Evolutionary conservation across 1,139 yeast species (phyloP).

Genomic region (Candida pseudoviswanathii): DNA sequence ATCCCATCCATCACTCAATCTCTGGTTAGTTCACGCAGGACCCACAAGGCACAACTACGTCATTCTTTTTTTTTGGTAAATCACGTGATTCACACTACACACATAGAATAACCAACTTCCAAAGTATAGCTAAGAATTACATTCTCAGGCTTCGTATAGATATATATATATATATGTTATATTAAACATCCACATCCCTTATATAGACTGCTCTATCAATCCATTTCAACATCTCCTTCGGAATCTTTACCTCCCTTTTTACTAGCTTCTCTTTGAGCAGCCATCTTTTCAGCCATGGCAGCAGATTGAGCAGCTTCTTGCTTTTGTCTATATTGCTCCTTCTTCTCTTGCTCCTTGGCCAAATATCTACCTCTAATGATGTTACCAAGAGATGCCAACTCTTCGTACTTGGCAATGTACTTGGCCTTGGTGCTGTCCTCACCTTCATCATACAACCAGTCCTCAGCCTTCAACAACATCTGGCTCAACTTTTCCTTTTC

Average conservation of each 20-base stretch:
- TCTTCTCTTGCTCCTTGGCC: conserved; percentile 93
- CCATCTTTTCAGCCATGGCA: conserved; percentile 88
- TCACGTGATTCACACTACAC: background rate
- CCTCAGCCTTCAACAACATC: conserved; percentile 85
- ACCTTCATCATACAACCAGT: conserved; percentile 98
- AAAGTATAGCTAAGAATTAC: background rate
- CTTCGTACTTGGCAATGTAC: conserved; percentile 97
- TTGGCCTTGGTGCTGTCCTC: conserved; percentile 95
- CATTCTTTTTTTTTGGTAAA: background rate
- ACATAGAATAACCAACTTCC: background rate
- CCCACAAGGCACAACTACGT: background rate
- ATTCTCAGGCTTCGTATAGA: background rate
- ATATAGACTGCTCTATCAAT: conserved; percentile 9
- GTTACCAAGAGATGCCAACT: conserved; percentile 92
- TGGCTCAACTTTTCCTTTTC: conserved; percentile 81
- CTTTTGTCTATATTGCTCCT: conserved; percentile 83
- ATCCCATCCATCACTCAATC: background rate
- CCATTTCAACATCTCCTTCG: conserved; percentile 49
- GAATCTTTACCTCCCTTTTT: conserved; percentile 39
- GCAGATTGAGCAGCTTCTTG: conserved; percentile 87
- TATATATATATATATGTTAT: background rate
- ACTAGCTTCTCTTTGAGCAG: conserved; percentile 68
- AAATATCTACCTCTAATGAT: conserved; percentile 93
- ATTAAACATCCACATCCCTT: background rate
- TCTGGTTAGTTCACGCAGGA: too few relatives aligned